Percentiles rank a stretch among this genome's conserved stretches.
Conservation (phyloP, 129 eudicot genomes). For the Escallonia rubra region DNA sequence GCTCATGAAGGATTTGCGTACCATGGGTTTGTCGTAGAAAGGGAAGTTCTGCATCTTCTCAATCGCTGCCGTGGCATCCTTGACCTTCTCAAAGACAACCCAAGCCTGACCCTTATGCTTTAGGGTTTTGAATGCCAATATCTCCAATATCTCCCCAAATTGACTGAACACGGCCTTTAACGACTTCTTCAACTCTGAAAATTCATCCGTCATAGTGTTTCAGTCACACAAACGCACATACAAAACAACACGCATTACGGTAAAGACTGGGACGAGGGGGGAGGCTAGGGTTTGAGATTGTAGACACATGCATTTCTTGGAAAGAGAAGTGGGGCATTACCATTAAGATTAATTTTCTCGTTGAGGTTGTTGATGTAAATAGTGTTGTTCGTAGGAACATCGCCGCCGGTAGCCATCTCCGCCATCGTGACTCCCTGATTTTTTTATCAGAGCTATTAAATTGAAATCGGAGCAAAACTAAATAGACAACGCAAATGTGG, state of each 20-base stretch:
- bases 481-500: too few species aligned
- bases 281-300: not conserved
- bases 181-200: slow-evolving; percentile 82
- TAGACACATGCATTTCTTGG: not conserved
- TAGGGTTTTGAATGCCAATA: slow-evolving; percentile 91
- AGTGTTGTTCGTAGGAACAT: slow-evolving; percentile 57
- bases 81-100: slow-evolving; percentile 85
- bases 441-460: too few species aligned
- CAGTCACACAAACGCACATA: not conserved
- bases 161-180: slow-evolving; percentile 84
- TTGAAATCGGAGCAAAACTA: too few species aligned
- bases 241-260: too few species aligned
- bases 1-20: slow-evolving; percentile 8
- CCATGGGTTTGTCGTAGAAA: slow-evolving; percentile 97
- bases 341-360: slow-evolving; percentile 85
- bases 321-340: slow-evolving; percentile 20
- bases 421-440: slow-evolving; percentile 36
- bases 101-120: slow-evolving; percentile 97
- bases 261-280: too few species aligned
- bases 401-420: slow-evolving; percentile 48
- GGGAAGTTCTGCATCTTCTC: slow-evolving; percentile 95
- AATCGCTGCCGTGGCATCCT: slow-evolving; percentile 63
- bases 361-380: slow-evolving; percentile 92
- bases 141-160: slow-evolving; percentile 85
- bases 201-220: not conserved